Evolutionary conservation across 306 rosid species (phyloP).

Genomic region (Dalbergia cochinchinensis): DNA sequence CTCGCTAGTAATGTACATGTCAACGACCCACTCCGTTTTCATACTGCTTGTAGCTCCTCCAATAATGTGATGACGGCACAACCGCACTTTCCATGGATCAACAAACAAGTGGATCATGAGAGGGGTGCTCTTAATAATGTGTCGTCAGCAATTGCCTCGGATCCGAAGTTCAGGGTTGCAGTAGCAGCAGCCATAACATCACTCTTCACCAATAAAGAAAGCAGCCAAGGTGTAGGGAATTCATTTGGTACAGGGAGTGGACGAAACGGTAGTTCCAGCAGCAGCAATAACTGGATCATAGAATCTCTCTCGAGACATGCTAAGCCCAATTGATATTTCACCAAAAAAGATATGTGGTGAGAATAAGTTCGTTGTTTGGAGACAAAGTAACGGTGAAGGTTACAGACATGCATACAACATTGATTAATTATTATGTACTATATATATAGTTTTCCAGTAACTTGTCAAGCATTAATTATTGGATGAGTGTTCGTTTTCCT

Average conservation of each 20-base stretch:
- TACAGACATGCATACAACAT: constrained; percentile 18
- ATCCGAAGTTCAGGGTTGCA: constrained; percentile 88
- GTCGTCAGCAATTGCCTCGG: constrained; percentile 73
- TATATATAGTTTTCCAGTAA: background rate
- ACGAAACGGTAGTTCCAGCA: constrained; percentile 51
- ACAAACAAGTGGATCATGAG: constrained; percentile 39
- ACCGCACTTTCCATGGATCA: constrained; percentile 61
- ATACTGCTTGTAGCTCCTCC: constrained; percentile 43
- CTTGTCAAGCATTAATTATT: background rate
- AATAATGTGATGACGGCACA: constrained; percentile 35
- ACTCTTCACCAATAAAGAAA: constrained; percentile 63
- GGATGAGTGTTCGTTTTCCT: no score
- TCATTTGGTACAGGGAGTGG: constrained; percentile 51
- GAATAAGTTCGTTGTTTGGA: background rate
- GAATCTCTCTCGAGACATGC: constrained; percentile 58
- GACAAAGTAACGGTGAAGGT: constrained; percentile 1
- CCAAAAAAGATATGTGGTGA: constrained; percentile 4
- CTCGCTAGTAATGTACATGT: constrained; percentile 52
- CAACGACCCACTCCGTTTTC: constrained; percentile 37
- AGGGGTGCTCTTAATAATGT: constrained; percentile 54
- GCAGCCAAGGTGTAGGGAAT: constrained; percentile 46
- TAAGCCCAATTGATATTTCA: constrained; percentile 49
- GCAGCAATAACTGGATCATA: constrained; percentile 54
- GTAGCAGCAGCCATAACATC: constrained; percentile 91
- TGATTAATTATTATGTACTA: no score